A percentile compares a stretch with the other conserved stretches of the same genome.
phyloP scores from a whole-genome alignment of 768 basidiomycete genomes.

The Phylloporus sp. region DNA sequence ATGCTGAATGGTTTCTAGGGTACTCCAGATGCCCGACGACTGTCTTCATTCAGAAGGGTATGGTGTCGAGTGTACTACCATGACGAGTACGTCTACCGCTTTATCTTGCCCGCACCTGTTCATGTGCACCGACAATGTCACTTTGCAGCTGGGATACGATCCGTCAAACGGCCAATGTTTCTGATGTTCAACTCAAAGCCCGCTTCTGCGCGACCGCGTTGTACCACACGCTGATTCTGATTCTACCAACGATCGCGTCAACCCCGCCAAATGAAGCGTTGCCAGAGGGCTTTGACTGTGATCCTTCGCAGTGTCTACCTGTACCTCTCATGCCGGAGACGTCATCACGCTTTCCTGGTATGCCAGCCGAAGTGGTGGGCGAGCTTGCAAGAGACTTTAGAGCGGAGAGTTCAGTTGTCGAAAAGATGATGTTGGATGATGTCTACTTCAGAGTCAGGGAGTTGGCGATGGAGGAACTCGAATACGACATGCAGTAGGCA shows the following conservation, averaged over 20 bases:
- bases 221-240: slow-evolving; percentile 57
- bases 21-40: slow-evolving; percentile 64
- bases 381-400: slow-evolving; percentile 58
- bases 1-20: slow-evolving; percentile 39
- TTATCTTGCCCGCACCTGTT: neutral
- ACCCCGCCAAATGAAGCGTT: slow-evolving; percentile 30
- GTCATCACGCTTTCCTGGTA: slow-evolving; percentile 68
- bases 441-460: slow-evolving; percentile 62
- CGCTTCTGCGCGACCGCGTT: slow-evolving; percentile 74
- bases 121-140: neutral
- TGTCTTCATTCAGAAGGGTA: slow-evolving; percentile 66
- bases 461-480: slow-evolving; percentile 50
- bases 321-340: slow-evolving; percentile 60
- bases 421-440: slow-evolving; percentile 51
- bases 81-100: slow-evolving; percentile 65
- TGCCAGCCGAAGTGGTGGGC: slow-evolving; percentile 62
- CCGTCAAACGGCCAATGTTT: slow-evolving; percentile 66
- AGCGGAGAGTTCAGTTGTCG: slow-evolving; percentile 56
- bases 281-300: slow-evolving; percentile 48
- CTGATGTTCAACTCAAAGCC: slow-evolving; percentile 70
- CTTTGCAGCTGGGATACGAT: slow-evolving; percentile 70
- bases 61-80: slow-evolving; percentile 89
- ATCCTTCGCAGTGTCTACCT: slow-evolving; percentile 55
- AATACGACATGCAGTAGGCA: slow-evolving; percentile 31
- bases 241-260: slow-evolving; percentile 35